A percentile compares a stretch with the other conserved stretches of the same genome.
phyloP scores from a whole-genome alignment of 2,329 filamentous ascomycete genomes.

The Scortechinia acanthostroma region DNA sequence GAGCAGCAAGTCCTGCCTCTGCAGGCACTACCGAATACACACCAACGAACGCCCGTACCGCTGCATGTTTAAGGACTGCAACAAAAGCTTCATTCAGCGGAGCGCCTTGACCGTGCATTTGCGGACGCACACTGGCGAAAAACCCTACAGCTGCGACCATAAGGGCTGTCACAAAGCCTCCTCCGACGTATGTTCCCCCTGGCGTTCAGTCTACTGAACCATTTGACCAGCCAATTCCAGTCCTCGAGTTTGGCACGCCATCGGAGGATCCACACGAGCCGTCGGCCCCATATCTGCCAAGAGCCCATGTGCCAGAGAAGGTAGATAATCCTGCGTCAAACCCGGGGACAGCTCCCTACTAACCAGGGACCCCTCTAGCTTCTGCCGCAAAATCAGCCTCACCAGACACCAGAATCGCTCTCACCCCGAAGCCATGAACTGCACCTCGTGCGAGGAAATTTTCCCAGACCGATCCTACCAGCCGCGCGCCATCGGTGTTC shows the following conservation, averaged over 20 bases:
- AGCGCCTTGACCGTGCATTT: slow-evolving; percentile 92
- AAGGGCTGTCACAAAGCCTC: too few relatives aligned
- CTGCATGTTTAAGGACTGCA: slow-evolving; percentile 81
- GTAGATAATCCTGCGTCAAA: too few relatives aligned
- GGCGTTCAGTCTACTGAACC: too few relatives aligned
- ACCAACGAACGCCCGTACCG: slow-evolving; percentile 84
- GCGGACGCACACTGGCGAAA: slow-evolving; percentile 93
- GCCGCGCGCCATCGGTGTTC: slow-evolving; percentile 11
- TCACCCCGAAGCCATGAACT: slow-evolving; percentile 20
- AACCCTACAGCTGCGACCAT: slow-evolving; percentile 96
- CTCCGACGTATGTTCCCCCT: slow-evolving; percentile 66
- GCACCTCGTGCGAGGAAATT: slow-evolving; percentile 22
- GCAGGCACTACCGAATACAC: slow-evolving; percentile 62
- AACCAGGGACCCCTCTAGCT: too few relatives aligned
- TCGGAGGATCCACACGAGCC: slow-evolving; percentile 27
- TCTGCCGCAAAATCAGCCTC: slow-evolving; percentile 28
- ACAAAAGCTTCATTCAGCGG: slow-evolving; percentile 94
- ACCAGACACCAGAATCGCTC: slow-evolving; percentile 27
- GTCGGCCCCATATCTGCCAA: slow-evolving; percentile 26
- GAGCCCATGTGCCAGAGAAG: slow-evolving; percentile 26
- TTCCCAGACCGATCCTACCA: slow-evolving; percentile 22
- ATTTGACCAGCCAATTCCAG: too few relatives aligned
- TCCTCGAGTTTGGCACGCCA: slow-evolving; percentile 24
- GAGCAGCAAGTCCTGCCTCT: too few relatives aligned
- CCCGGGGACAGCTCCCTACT: too few relatives aligned